Evolutionary conservation across 2,329 filamentous ascomycete genomes (phyloP).

Genomic region (Pseudovirgaria hyperparasitica): DNA sequence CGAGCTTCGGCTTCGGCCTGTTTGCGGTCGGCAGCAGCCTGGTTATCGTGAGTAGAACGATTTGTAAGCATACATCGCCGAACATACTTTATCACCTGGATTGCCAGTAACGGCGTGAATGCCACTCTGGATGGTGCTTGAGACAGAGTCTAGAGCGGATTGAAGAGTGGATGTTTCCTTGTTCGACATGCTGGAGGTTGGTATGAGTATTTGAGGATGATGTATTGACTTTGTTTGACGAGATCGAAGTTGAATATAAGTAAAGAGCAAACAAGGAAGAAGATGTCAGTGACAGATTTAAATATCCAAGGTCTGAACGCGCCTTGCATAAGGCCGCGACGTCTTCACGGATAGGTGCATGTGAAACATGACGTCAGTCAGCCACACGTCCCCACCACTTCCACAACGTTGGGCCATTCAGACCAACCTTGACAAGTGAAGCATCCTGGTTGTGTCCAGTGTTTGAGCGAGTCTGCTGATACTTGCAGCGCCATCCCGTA

Average conservation of each 20-base stretch:
- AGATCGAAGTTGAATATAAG: conserved; percentile 2
- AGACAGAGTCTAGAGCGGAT: conserved; percentile 51
- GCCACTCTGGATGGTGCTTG: conserved; percentile 58
- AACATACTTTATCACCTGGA: conserved; percentile 47
- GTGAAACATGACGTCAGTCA: too few species aligned
- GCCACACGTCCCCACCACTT: too few species aligned
- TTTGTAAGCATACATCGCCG: conserved; percentile 1
- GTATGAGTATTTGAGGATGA: conserved; percentile 3
- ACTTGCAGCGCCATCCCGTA: too few species aligned
- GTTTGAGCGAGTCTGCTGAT: too few species aligned
- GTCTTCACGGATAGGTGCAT: too few species aligned
- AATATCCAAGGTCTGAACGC: too few species aligned
- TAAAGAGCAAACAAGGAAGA: too few species aligned
- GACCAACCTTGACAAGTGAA: too few species aligned
- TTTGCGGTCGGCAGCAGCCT: conserved; percentile 49
- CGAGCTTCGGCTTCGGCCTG: conserved; percentile 54
- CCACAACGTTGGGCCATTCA: too few species aligned
- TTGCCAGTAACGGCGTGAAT: conserved; percentile 63
- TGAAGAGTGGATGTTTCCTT: conserved; percentile 59
- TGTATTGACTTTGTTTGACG: conserved; percentile 3
- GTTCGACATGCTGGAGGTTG: conserved; percentile 37
- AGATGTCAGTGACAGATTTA: too few species aligned
- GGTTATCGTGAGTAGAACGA: conserved; percentile 6
- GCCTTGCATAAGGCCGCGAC: too few species aligned
- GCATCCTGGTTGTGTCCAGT: too few species aligned